A percentile compares a stretch with the other conserved stretches of the same genome.
phyloP scores from a whole-genome alignment of 2,329 filamentous ascomycete genomes.

The Phialophora tarda region DNA sequence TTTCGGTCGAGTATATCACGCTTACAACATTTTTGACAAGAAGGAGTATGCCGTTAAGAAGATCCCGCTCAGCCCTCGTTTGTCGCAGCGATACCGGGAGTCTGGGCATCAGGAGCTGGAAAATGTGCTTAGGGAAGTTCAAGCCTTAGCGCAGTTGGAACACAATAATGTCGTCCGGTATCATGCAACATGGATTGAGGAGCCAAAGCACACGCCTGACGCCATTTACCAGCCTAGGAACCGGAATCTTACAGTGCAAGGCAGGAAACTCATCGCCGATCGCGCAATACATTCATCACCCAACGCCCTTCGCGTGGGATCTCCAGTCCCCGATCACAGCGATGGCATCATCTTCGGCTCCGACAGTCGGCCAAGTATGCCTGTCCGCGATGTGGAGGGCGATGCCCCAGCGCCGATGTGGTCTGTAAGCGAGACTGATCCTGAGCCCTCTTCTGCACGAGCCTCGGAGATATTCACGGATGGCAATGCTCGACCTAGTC shows the following conservation, averaged over 20 bases:
- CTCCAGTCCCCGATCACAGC: constrained; percentile 13
- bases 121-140: constrained; percentile 64
- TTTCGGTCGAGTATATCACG: constrained; percentile 68
- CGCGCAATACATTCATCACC: constrained; percentile 8
- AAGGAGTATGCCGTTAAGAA: constrained; percentile 70
- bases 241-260: constrained; percentile 22
- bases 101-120: constrained; percentile 61
- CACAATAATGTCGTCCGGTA: constrained; percentile 72
- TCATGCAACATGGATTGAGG: constrained; percentile 68
- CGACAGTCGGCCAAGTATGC: constrained; percentile 26
- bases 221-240: constrained; percentile 5
- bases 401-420: constrained; percentile 3
- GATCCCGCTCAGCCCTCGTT: constrained; percentile 61
- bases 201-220: constrained; percentile 27
- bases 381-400: constrained; percentile 13
- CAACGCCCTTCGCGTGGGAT: neutral
- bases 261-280: constrained; percentile 26
- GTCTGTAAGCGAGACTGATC: constrained; percentile 19
- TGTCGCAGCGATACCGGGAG: constrained; percentile 59
- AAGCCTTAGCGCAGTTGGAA: constrained; percentile 66
- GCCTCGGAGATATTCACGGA: constrained; percentile 38
- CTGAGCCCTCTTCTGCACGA: constrained; percentile 24
- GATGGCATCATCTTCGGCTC: constrained; percentile 35
- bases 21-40: constrained; percentile 65
- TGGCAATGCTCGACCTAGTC: constrained; percentile 25